Percentiles rank a stretch among this genome's conserved stretches.
Conservation (phyloP, 805 yeast species). For the Candida railenensis region DNA sequence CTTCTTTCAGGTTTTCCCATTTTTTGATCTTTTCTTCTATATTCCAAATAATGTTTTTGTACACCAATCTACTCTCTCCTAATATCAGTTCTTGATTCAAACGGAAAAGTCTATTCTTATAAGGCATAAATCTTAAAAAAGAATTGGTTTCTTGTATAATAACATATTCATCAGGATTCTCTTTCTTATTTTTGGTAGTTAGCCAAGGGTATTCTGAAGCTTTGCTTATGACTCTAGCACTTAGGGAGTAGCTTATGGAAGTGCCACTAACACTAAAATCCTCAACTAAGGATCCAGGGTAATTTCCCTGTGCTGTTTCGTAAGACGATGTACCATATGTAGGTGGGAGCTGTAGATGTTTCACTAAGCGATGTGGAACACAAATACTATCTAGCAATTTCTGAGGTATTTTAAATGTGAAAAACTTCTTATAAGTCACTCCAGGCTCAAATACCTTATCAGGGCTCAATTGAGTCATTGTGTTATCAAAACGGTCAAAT, state of each 20-base stretch:
- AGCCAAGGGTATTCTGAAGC: slow-evolving; percentile 28
- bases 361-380: slow-evolving; percentile 29
- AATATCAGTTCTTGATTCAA: slow-evolving; percentile 28
- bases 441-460: slow-evolving; percentile 28
- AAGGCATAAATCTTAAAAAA: slow-evolving; percentile 24
- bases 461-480: slow-evolving; percentile 21
- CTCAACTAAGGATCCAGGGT: slow-evolving; percentile 5
- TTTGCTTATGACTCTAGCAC: slow-evolving; percentile 37
- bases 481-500: slow-evolving; percentile 33
- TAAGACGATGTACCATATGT: slow-evolving; percentile 24
- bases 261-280: slow-evolving; percentile 32
- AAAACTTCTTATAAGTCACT: slow-evolving; percentile 38
- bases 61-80: slow-evolving; percentile 34
- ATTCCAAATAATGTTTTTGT: slow-evolving; percentile 23
- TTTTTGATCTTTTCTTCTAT: slow-evolving; percentile 26
- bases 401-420: slow-evolving; percentile 38
- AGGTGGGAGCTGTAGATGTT: slow-evolving; percentile 38
- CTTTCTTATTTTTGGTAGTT: slow-evolving; percentile 11
- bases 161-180: slow-evolving; percentile 25
- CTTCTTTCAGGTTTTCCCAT: slow-evolving; percentile 1
- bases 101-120: slow-evolving; percentile 23
- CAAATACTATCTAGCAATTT: slow-evolving; percentile 35
- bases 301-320: neutral
- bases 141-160: slow-evolving; percentile 27
- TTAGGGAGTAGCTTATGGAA: slow-evolving; percentile 30